A percentile compares a stretch with the other conserved stretches of the same genome.
Conservation (phyloP, 1,139 yeast species). For the Spathaspora sp. region DNA sequence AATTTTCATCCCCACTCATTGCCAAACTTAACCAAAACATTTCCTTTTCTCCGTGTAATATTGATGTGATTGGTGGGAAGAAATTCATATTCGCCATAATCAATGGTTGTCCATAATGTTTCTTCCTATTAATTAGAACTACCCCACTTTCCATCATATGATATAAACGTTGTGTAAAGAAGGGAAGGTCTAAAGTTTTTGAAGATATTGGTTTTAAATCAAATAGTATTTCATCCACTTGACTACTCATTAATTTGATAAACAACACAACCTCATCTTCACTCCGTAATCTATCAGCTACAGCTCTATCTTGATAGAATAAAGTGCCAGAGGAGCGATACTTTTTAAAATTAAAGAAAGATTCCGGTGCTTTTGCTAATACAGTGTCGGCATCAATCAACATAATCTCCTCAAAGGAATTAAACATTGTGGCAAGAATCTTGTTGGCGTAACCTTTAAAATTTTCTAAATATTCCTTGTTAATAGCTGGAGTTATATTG, state of each 20-base stretch:
- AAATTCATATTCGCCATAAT: conserved; percentile 43
- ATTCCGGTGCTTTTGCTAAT: conserved; percentile 31
- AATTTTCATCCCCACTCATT: conserved; percentile 50
- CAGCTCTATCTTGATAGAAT: conserved; percentile 48
- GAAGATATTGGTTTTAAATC: conserved; percentile 23
- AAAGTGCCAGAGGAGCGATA: conserved; percentile 40
- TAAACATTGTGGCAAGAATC: conserved; percentile 48
- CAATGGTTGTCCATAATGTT: conserved; percentile 43
- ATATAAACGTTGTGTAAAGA: conserved; percentile 26
- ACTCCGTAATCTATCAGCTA: conserved; percentile 36
- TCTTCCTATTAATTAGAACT: conserved; percentile 40
- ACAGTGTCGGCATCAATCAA: conserved; percentile 53
- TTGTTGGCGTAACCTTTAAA: conserved; percentile 48
- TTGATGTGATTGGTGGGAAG: conserved; percentile 34
- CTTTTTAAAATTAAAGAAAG: conserved; percentile 35
- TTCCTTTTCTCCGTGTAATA: conserved; percentile 65
- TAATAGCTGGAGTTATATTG: conserved; percentile 34
- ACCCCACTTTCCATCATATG: conserved; percentile 57
- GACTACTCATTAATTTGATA: conserved; percentile 37
- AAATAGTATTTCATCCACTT: conserved; percentile 34
- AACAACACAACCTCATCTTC: conserved; percentile 31
- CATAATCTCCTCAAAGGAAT: conserved; percentile 48
- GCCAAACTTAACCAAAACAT: conserved; percentile 61
- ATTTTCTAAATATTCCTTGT: conserved; percentile 21
- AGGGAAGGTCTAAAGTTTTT: conserved; percentile 5